Base-by-base conservation (phyloP, 169 alveolate species). In the Plasmodium falciparum region DNA sequence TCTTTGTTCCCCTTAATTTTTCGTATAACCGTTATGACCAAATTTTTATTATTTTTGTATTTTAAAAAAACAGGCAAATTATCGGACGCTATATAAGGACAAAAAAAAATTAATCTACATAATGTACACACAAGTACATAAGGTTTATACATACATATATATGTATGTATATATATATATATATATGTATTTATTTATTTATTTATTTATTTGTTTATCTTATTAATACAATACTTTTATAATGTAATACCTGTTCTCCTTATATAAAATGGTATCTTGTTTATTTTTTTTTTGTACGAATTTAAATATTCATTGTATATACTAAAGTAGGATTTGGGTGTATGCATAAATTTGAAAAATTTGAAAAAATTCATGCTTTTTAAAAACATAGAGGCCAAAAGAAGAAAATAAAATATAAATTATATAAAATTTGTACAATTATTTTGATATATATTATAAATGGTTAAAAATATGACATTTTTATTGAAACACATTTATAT, bases 51-150 rank as follows among this genome's bases (percentile, higher is more conserved):
- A 59, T 94, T 92, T 22, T 91, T 73, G 89, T 94, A 74, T 67
- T 92, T 94, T 50, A 94, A 93, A 66, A 94, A 94, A 24, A 94
- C 95, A n/a, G 96, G 95, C 56, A 94, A 74, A 74, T 94, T 94
- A 15, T 91, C 96, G 1, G 96, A 94, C 12, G 95, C 96, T 94
- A 63, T 17, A 47, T 39, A 20, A 56, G 1, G 29, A n/a, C 22
- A 13, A 50, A 43, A 69, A 22, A 69, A 26, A 4, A 15, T 17
- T 20, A 59, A 45, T 54, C 62, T 54, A n/a, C 62, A 54, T 54
- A 54, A 7, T 0, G 62, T 54, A 17, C 62, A 0, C 20, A 54
- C 62, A 54, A n/a, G 11, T 26, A 61, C 11, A 15, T 5, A 15
- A 20, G 15, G 24, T 61, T 15, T 26, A 61, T 61, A 61, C 20